Percentiles rank a stretch among this genome's conserved stretches.
These are phyloP conservation scores for Xylaria sp. DNA, from an alignment of 2,329 filamentous ascomycete species.

Conservation along the genomic window DNA sequence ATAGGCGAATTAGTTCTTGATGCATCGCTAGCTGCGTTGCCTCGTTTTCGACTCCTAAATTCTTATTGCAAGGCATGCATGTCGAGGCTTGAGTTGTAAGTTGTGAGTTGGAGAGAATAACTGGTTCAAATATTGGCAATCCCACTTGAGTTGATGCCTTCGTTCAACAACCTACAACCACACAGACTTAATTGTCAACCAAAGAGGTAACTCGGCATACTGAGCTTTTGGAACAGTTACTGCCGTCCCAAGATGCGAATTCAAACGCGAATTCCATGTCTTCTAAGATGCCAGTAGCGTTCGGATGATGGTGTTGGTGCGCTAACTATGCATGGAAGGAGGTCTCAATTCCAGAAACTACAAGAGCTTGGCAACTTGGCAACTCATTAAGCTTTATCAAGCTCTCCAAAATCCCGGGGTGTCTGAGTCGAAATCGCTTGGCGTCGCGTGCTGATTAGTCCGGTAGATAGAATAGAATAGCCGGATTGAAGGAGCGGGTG, in stretches of 20 bases:
- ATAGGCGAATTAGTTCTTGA: conserved; percentile 20
- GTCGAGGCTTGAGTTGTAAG: not conserved
- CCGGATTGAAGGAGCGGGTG: conserved; percentile 22
- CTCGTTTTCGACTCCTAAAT: conserved; percentile 17
- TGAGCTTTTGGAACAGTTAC: conserved; percentile 5
- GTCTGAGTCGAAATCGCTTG: conserved; percentile 26
- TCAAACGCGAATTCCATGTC: not conserved
- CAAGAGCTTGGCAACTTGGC: conserved; percentile 25
- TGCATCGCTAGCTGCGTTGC: conserved; percentile 21
- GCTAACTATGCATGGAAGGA: conserved; percentile 36
- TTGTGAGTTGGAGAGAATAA: conserved; percentile 11
- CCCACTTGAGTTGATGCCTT: not conserved
- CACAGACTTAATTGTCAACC: not conserved
- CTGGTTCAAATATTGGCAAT: conserved; percentile 1
- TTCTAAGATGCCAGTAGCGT: conserved; percentile 13
- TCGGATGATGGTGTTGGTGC: conserved; percentile 15
- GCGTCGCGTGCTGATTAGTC: conserved; percentile 32
- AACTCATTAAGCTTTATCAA: conserved; percentile 34
- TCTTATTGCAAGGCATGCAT: not conserved
- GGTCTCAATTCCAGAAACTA: conserved; percentile 17
- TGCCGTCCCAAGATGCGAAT: not conserved
- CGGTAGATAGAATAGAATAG: conserved; percentile 31
- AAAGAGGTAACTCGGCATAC: conserved; percentile 9
- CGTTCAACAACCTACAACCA: not conserved
- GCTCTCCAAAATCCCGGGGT: conserved; percentile 21